Evolutionary conservation across 768 basidiomycete genomes (phyloP).

Genomic region (Mrakia gelida): DNA sequence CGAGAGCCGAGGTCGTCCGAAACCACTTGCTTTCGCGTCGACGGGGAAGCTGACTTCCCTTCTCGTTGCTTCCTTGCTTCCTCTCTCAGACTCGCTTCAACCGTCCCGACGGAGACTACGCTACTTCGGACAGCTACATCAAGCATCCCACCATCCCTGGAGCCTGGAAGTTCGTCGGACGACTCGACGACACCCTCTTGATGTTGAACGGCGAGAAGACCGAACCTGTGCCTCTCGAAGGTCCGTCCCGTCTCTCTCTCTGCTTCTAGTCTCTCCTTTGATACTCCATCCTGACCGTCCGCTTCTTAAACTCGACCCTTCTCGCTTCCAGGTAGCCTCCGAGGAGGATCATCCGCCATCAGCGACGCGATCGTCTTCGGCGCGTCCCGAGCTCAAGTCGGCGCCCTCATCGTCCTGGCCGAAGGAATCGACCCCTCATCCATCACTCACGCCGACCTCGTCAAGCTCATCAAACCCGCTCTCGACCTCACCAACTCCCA

Average conservation of each 20-base stretch:
- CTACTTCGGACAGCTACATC: conserved; percentile 55
- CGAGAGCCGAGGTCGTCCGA: not conserved
- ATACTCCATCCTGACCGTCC: too few species aligned
- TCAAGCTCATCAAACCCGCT: conserved; percentile 49
- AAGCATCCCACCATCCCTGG: conserved; percentile 47
- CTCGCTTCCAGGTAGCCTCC: conserved; percentile 48
- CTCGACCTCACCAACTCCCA: conserved; percentile 53
- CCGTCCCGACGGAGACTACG: conserved; percentile 54
- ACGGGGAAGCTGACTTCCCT: not conserved
- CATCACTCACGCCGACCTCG: conserved; percentile 40
- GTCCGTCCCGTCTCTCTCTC: not conserved
- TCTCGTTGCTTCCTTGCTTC: not conserved
- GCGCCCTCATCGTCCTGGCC: conserved; percentile 53
- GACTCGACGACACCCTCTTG: conserved; percentile 57
- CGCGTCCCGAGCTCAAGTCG: conserved; percentile 51
- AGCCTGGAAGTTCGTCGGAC: conserved; percentile 54
- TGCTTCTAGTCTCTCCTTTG: too few species aligned
- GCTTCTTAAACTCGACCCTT: conserved; percentile 10
- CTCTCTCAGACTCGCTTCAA: conserved; percentile 40
- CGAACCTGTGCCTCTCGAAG: conserved; percentile 45
- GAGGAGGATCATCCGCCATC: conserved; percentile 52
- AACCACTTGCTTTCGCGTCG: too few species aligned
- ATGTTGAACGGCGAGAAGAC: conserved; percentile 54
- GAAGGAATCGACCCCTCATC: conserved; percentile 40
- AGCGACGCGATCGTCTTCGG: conserved; percentile 58